These are phyloP conservation scores for Trichoderma erinaceum DNA, from an alignment of 495 filamentous ascomycete genomes.

Conservation along the genomic window DNA sequence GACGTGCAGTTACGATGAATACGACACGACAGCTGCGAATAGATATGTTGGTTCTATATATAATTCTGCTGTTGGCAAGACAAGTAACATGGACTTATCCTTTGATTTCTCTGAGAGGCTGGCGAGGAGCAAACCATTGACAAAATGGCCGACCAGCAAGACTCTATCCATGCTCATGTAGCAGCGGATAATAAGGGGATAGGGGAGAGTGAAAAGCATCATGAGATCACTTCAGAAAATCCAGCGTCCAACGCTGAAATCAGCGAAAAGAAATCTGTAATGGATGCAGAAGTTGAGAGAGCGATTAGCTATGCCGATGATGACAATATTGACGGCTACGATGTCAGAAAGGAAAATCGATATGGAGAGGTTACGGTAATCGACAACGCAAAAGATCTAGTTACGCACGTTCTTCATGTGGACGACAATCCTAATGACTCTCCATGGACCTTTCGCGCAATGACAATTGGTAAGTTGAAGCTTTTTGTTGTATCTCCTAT, in stretches of 20 bases:
- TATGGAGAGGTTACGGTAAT: conserved; percentile 12
- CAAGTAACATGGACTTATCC: not conserved
- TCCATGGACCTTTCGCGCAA: conserved; percentile 30
- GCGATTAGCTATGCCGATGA: not conserved
- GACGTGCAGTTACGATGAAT: not conserved
- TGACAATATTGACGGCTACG: not conserved
- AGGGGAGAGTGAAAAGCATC: not conserved
- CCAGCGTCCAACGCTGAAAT: not conserved
- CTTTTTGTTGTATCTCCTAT: not conserved
- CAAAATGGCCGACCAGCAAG: not conserved
- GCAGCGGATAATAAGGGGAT: not conserved
- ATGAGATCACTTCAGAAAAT: not conserved
- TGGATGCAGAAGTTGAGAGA: not conserved
- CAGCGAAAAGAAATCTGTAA: not conserved
- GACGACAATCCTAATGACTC: conserved; percentile 31
- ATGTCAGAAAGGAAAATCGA: conserved; percentile 17
- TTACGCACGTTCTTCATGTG: conserved; percentile 30
- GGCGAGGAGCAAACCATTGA: not conserved
- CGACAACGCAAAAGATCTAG: conserved; percentile 23
- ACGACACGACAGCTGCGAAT: not conserved
- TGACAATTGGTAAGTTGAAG: conserved; percentile 27
- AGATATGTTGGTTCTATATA: not conserved
- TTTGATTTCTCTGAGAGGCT: not conserved
- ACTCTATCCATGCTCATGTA: not conserved
- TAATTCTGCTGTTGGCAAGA: not conserved